A percentile compares a stretch with the other conserved stretches of the same genome.
Conservation (phyloP, 805 yeast species). For the Grigorovia transvaalensis region DNA sequence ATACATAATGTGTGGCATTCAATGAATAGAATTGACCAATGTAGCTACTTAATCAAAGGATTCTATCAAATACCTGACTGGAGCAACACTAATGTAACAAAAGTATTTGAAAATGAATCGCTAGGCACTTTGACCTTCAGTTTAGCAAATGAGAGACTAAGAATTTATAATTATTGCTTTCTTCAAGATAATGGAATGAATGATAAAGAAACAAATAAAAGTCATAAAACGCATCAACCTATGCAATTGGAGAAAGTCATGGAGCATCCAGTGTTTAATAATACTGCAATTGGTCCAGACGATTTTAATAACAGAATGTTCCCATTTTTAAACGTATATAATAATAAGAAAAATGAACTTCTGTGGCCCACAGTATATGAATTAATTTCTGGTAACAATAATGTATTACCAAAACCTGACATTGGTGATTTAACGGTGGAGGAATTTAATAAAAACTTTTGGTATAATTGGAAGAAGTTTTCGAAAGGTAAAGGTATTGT, state of each 20-base stretch:
- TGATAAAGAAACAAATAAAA: constrained; percentile 8
- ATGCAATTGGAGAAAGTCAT: background rate
- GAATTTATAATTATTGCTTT: constrained; percentile 24
- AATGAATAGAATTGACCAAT: background rate
- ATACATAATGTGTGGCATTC: background rate
- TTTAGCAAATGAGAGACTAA: constrained; percentile 15
- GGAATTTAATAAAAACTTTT: constrained; percentile 15
- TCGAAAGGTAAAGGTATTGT: constrained; percentile 23
- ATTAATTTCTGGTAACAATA: constrained; percentile 1
- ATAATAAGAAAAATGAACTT: background rate
- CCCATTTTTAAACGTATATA: background rate
- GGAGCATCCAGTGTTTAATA: background rate
- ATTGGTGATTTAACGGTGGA: background rate
- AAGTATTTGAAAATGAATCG: background rate
- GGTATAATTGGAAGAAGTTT: constrained; percentile 18
- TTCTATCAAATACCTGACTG: constrained; percentile 2
- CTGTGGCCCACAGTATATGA: constrained; percentile 1
- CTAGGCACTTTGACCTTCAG: background rate
- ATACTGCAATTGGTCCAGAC: background rate
- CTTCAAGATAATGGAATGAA: constrained; percentile 1
- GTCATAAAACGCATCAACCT: background rate
- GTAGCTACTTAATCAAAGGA: constrained; percentile 1
- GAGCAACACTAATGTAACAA: background rate
- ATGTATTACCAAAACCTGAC: constrained; percentile 2
- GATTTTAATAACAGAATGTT: constrained; percentile 3